Conservation (phyloP, 306 rosid species). For the Biancaea sappan region DNA sequence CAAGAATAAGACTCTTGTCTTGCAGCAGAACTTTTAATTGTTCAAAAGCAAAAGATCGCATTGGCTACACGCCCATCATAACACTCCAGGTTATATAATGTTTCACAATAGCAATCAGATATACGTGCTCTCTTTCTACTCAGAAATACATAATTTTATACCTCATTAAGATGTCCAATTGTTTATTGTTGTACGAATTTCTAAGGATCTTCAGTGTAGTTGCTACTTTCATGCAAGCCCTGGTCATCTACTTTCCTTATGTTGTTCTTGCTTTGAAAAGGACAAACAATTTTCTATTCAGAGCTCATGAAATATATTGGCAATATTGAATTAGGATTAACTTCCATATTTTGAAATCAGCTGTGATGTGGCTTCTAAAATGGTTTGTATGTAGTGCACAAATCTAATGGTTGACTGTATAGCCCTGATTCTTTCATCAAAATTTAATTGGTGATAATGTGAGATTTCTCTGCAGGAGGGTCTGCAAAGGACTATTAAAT, state of each 20-base stretch:
- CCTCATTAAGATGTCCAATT: constrained; percentile 14
- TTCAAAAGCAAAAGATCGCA: constrained; percentile 85
- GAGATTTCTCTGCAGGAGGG: constrained; percentile 74
- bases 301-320: constrained; percentile 22
- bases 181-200: not conserved
- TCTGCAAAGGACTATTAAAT: constrained; percentile 75
- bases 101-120: constrained; percentile 27
- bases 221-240: constrained; percentile 10
- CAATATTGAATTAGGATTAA: constrained; percentile 15
- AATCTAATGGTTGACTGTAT: constrained; percentile 17
- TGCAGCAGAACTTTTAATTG: constrained; percentile 85
- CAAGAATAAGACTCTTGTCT: constrained; percentile 86
- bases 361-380: constrained; percentile 26
- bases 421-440: constrained; percentile 20
- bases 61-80: constrained; percentile 76
- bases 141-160: not conserved
- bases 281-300: constrained; percentile 10
- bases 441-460: not conserved
- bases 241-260: not conserved
- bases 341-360: constrained; percentile 22
- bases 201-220: constrained; percentile 12
- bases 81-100: constrained; percentile 67
- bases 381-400: constrained; percentile 24
- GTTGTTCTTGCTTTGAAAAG: constrained; percentile 25
- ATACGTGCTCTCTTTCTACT: constrained; percentile 7